Conservation (phyloP, 345 rosid genomes). For the Eutrema heterophyllum region DNA sequence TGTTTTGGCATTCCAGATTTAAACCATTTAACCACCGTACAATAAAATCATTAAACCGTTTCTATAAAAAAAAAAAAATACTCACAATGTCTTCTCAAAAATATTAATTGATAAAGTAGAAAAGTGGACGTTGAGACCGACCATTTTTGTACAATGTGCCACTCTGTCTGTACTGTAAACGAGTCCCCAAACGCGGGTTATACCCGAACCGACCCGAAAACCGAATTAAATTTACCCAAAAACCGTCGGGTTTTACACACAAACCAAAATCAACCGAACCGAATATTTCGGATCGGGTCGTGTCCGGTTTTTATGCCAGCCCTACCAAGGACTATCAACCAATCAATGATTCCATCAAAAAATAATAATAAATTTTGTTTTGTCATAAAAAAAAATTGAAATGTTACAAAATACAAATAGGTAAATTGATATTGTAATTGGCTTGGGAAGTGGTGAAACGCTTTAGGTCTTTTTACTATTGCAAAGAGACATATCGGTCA, state of each 20-base stretch:
- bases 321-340: background rate
- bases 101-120: background rate
- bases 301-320: too few relatives aligned
- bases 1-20: background rate
- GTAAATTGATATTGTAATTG: background rate
- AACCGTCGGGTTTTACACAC: too few relatives aligned
- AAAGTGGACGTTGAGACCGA: constrained; percentile 15
- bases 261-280: too few relatives aligned
- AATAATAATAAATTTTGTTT: background rate
- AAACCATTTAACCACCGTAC: background rate
- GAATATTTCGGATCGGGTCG: too few relatives aligned
- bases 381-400: background rate
- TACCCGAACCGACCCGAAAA: too few relatives aligned
- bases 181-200: too few relatives aligned
- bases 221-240: too few relatives aligned
- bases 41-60: background rate
- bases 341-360: background rate
- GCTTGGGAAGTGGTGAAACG: constrained; percentile 10
- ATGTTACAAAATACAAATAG: background rate
- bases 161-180: constrained; percentile 5
- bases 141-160: constrained; percentile 23
- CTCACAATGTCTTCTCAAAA: background rate
- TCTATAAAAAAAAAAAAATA: too few relatives aligned
- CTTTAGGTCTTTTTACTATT: background rate
- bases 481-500: constrained; percentile 10